phyloP scores from a whole-genome alignment of 768 basidiomycete species.

The Gloeostereum incarnatum region DNA sequence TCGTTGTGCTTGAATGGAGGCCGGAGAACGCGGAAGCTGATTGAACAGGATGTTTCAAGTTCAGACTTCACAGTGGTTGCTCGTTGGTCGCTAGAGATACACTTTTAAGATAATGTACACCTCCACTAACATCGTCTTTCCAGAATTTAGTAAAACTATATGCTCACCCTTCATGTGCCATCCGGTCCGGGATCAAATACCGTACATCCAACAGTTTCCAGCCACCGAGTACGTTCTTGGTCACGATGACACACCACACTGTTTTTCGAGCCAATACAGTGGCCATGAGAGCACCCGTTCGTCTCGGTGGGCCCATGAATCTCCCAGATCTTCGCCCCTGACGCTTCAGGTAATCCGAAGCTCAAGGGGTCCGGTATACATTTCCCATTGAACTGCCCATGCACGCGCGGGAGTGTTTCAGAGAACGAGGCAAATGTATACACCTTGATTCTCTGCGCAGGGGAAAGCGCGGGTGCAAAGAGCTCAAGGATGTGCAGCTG shows the following conservation, averaged over 20 bases:
- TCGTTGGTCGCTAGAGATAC: too few species aligned
- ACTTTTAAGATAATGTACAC: too few species aligned
- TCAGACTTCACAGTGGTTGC: too few species aligned
- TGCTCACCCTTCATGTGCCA: too few species aligned
- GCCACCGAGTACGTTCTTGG: constrained; percentile 36
- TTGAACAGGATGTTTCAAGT: too few species aligned
- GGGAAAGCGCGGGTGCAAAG: constrained; percentile 47
- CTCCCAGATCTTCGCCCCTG: constrained; percentile 21
- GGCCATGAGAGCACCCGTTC: constrained; percentile 23
- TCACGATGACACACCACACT: constrained; percentile 29
- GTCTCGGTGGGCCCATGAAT: constrained; percentile 13
- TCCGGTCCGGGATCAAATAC: constrained; percentile 32
- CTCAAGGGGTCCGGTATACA: not conserved
- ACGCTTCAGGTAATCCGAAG: not conserved
- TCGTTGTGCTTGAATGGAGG: constrained; percentile 27
- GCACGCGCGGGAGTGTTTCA: constrained; percentile 31
- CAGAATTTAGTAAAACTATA: too few species aligned
- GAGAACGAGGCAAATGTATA: constrained; percentile 38
- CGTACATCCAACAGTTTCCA: constrained; percentile 35
- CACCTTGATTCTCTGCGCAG: constrained; percentile 43
- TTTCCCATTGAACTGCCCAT: not conserved
- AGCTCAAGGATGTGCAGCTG: constrained; percentile 48
- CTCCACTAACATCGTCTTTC: too few species aligned
- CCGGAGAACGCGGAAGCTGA: not conserved
- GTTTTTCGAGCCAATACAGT: constrained; percentile 27